Evolutionary conservation across 73 alveolate species (phyloP).

Genomic region (Blepharisma japonicum): DNA sequence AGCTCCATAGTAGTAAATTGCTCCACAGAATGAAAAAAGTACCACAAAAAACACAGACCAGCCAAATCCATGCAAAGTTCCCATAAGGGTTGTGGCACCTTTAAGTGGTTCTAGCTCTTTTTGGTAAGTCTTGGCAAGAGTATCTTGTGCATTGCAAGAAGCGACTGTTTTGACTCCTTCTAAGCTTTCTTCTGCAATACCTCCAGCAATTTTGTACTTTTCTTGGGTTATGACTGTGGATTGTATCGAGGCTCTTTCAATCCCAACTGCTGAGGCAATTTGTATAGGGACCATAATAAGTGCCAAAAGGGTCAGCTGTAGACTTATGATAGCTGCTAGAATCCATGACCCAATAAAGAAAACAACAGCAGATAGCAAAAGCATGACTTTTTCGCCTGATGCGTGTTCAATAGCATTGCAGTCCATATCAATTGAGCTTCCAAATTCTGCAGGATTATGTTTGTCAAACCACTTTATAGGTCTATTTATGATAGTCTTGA

Average conservation of each 20-base stretch:
- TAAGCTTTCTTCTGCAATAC: conserved; percentile 75
- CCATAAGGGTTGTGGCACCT: conserved; percentile 3
- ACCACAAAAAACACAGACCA: conserved; percentile 5
- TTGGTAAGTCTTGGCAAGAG: not conserved
- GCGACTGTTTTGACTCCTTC: conserved; percentile 76
- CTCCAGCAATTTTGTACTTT: conserved; percentile 61
- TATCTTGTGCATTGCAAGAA: conserved; percentile 58
- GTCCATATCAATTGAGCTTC: conserved; percentile 57
- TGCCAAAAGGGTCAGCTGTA: conserved; percentile 61
- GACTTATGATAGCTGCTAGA: conserved; percentile 49
- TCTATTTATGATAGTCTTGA: conserved; percentile 58
- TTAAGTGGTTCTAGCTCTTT: not conserved
- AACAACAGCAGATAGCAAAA: conserved; percentile 43
- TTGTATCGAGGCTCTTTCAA: conserved; percentile 44
- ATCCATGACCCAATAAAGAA: conserved; percentile 44
- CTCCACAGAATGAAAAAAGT: not conserved
- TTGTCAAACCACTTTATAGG: conserved; percentile 79
- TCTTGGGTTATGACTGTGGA: conserved; percentile 45
- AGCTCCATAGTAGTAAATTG: not conserved
- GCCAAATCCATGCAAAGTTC: conserved; percentile 26
- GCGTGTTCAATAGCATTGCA: conserved; percentile 67
- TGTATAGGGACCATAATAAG: conserved; percentile 55
- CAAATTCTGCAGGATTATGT: conserved; percentile 59
- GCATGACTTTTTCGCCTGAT: conserved; percentile 71
- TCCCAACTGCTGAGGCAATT: conserved; percentile 31